phyloP scores from a whole-genome alignment of 2,329 filamentous ascomycete species.

The Fusarium lateritium region DNA sequence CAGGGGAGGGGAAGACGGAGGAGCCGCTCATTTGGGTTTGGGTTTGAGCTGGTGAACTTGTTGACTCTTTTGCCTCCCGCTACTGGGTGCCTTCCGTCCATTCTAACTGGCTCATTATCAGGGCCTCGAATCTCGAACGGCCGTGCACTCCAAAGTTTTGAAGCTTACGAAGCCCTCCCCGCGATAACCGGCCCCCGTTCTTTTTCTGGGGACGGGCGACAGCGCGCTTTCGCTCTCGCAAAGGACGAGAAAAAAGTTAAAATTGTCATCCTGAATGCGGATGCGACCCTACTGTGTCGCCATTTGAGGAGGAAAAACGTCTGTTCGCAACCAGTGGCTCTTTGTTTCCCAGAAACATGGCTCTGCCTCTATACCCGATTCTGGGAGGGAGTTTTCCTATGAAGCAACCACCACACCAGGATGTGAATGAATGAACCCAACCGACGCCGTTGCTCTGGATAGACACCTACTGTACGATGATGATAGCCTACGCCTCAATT shows the following conservation, averaged over 20 bases:
- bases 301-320: conserved; percentile 12
- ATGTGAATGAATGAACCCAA: conserved; percentile 40
- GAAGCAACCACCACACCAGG: conserved; percentile 35
- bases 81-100: conserved; percentile 1
- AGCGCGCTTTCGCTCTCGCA: conserved; percentile 17
- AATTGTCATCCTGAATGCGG: conserved; percentile 32
- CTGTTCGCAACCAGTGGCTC: conserved; percentile 9
- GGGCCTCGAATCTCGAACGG: conserved; percentile 5
- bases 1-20: conserved; percentile 22
- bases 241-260: conserved; percentile 26
- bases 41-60: conserved; percentile 23
- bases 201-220: conserved; percentile 23
- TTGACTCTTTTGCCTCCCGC: conserved; percentile 42
- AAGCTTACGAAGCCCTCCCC: conserved; percentile 35
- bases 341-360: conserved; percentile 10
- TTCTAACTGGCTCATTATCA: conserved; percentile 22
- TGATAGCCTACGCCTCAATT: conserved; percentile 31
- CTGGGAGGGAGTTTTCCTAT: conserved; percentile 41
- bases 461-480: neutral
- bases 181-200: conserved; percentile 18
- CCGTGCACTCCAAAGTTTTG: conserved; percentile 29
- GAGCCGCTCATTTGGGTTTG: conserved; percentile 25
- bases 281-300: conserved; percentile 32
- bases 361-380: conserved; percentile 20
- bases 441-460: conserved; percentile 24